These are phyloP conservation scores for Ganoderma meredithae DNA, from an alignment of 1,284 basidiomycete species.

Conservation along the genomic window DNA sequence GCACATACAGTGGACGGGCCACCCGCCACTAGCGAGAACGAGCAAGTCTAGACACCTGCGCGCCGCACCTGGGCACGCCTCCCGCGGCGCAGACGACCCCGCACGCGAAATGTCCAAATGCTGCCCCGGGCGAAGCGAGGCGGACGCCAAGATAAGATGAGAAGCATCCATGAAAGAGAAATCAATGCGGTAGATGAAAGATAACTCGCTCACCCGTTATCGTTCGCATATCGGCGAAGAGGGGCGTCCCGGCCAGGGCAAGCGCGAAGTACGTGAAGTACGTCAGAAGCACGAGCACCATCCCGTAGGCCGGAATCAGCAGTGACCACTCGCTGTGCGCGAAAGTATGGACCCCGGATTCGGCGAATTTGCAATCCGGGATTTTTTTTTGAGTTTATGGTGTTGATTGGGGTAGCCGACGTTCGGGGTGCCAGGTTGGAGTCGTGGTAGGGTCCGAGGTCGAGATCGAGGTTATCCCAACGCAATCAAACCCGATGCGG, in stretches of 20 bases:
- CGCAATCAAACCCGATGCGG: not conserved
- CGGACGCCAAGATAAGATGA: slow-evolving; percentile 4
- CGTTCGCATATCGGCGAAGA: slow-evolving; percentile 69
- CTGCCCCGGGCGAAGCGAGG: not conserved
- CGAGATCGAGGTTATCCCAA: not conserved
- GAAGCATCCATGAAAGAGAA: slow-evolving; percentile 5
- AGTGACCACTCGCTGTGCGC: slow-evolving; percentile 83
- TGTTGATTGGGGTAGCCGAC: not conserved
- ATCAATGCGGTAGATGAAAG: not conserved
- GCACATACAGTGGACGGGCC: not conserved
- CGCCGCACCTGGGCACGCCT: not conserved
- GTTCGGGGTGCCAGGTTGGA: not conserved
- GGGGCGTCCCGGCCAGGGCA: slow-evolving; percentile 74
- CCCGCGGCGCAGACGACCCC: not conserved
- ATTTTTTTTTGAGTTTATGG: not conserved
- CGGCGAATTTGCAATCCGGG: slow-evolving; percentile 1
- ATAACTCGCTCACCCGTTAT: slow-evolving; percentile 53
- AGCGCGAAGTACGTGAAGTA: slow-evolving; percentile 83
- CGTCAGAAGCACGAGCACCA: slow-evolving; percentile 76
- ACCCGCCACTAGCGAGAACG: not conserved
- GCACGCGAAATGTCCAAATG: too few species aligned
- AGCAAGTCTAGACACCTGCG: not conserved
- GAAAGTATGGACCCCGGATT: not conserved
- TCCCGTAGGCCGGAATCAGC: slow-evolving; percentile 83
- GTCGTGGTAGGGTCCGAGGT: not conserved